A percentile compares a stretch with the other conserved stretches of the same genome.
Conservation (phyloP, 2,329 filamentous ascomycete species). For the Monosporascus sp. region DNA sequence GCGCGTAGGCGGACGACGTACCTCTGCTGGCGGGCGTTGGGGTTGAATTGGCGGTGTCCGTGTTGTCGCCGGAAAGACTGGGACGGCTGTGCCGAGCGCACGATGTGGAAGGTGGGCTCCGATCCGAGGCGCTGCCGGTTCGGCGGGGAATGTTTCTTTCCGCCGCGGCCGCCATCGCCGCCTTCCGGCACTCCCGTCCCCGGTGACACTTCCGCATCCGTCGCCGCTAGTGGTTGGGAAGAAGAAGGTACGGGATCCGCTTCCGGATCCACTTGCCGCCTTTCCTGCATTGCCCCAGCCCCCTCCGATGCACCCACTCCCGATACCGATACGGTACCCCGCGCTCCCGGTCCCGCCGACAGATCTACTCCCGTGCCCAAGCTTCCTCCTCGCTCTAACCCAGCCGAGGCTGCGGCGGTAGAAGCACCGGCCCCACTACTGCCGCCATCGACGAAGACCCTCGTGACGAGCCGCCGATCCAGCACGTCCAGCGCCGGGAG, state of each 20-base stretch:
- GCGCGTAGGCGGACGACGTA: conserved; percentile 70
- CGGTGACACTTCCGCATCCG: too few relatives aligned
- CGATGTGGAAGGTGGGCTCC: conserved; percentile 48
- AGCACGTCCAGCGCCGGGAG: conserved; percentile 84
- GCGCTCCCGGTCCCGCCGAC: neutral
- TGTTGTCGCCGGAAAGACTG: conserved; percentile 22
- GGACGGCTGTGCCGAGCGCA: conserved; percentile 51
- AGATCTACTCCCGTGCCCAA: neutral
- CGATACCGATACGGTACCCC: too few relatives aligned
- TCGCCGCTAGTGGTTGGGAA: too few relatives aligned
- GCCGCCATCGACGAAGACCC: conserved; percentile 31
- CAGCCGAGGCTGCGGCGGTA: neutral
- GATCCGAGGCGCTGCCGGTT: too few relatives aligned
- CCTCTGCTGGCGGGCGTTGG: conserved; percentile 9
- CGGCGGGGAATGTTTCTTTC: neutral
- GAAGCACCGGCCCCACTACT: neutral
- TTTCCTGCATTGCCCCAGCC: neutral
- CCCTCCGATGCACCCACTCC: too few relatives aligned
- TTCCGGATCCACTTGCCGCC: neutral
- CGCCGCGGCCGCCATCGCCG: neutral
- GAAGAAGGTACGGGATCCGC: neutral
- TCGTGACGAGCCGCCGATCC: conserved; percentile 67
- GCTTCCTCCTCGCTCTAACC: neutral
- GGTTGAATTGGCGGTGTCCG: conserved; percentile 12
- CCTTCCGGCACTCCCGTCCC: too few relatives aligned